Base-by-base conservation (phyloP, 1,139 yeast genomes). In the Yamadazyma blattariae region DNA sequence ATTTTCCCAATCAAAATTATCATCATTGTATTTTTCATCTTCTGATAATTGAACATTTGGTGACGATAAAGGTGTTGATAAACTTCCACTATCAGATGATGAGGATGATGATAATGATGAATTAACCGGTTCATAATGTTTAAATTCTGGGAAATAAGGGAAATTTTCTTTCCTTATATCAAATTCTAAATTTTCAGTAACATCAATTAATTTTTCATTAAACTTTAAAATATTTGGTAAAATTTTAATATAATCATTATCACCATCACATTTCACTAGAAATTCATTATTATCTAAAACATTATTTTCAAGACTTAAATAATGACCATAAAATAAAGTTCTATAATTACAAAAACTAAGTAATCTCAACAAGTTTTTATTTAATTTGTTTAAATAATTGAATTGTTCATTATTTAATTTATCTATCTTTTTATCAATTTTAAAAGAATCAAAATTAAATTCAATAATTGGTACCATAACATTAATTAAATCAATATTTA, bases 401-500 rank as follows among this genome's bases (percentile, higher is more conserved):
- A 37, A 55, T 34, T 57, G 62, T 2, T 36, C 43, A 11, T 44
- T 40, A 25, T 42, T 42, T 5, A 51, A 29, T 5, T 45, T 40
- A 19, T 53, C 54, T n/a, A 29, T 30, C 4, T 35, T 34, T 15
- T 38, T 31, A 13, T 46, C 46, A 26, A 61, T 46, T 29, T 47
- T 41, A 36, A 54, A 64, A 10, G 56, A 40, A 6, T 44, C 37
- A 26, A 49, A 48, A 28, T 56, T 47, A 42, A 64, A 58, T 21
- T 67, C 71, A 9, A 52, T 51, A 27, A 54, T 50, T 5, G 72
- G 63, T 31, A 52, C 54, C 15, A 62, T 40, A 2, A 66, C 54
- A 39, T 64, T 50, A 28, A 60, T 50, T 13, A 68, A 54, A 37
- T 68, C 74, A n/a, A 64, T 55, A 27, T 63, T 42, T 44, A 64